Conservation (phyloP, 345 rosid genomes). For the Rhodamnia rubescens region DNA sequence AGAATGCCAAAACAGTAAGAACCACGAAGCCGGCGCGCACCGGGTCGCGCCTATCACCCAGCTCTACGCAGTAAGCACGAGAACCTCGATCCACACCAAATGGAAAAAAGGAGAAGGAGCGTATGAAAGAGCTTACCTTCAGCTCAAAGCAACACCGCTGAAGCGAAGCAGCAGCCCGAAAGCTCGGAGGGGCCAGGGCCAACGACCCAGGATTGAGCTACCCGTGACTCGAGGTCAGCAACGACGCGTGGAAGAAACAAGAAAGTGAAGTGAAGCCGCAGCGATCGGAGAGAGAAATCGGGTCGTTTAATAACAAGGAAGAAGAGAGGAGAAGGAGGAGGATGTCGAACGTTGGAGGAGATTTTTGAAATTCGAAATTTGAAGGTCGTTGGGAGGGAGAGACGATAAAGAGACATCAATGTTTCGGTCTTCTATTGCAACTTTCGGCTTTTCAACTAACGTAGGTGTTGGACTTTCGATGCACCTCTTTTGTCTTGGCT, state of each 20-base stretch:
- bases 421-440: neutral
- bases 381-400: neutral
- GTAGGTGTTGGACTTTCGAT: neutral
- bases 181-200: neutral
- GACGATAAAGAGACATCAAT: neutral
- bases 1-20: neutral
- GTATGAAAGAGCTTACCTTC: neutral
- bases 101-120: neutral
- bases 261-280: neutral
- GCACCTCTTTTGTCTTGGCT: neutral
- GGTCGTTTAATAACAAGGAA: neutral
- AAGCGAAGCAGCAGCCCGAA: neutral
- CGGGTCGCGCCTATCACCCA: too few species aligned
- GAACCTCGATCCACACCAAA: neutral
- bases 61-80: neutral
- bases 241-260: neutral
- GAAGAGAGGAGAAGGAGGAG: neutral
- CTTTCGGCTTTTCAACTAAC: neutral
- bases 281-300: neutral
- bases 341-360: constrained; percentile 3
- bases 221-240: neutral
- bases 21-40: neutral
- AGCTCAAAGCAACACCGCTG: neutral
- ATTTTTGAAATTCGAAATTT: constrained; percentile 13
- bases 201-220: neutral